Base-by-base conservation (phyloP, 75 land plant species). In the Cupressus sempervirens region DNA sequence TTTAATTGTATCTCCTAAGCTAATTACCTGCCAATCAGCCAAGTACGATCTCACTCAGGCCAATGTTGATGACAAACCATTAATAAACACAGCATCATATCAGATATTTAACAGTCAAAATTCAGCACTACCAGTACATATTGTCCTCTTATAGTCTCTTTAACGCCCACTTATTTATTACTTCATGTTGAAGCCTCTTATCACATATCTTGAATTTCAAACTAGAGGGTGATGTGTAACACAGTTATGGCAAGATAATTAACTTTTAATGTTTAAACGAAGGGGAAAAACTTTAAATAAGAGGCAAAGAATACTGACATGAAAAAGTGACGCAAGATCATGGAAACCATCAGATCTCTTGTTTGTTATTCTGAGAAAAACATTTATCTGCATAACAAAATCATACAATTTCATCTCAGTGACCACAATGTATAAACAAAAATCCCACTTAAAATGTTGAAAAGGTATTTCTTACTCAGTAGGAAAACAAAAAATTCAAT, bases 291-390 rank as follows among this genome's bases (percentile, higher is more conserved):
- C 23, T n/a, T 13, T 30, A 36, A 83, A 75, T 18, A 62, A n/a
- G 41, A 85, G 67, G 53, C 20, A 43, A 40, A 3, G n/a, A 40
- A 29, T 50, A 85, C 96, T 88, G 86, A 96, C 99, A 96, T 98
- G 99, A 88, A 98, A 98, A 45, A 98, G 88, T 52, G 99, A 98
- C 68, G 99, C 99, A 87, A 98, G 91, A 82, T 98, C 96, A 90
- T 98, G 99, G 89, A 87, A 98, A 6, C 99, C 99, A 88, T 98
- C 99, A 84, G 93, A 93, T 86, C 99, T 91, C 83, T 96, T 98
- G 84, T 88, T 81, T 29, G 98, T 98, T 80, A 98, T 98, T 87
- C 99, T 95, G 88, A 98, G 87, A 86, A 98, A 98, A 23, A 95
- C 93, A 92, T 98, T 98, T 84, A 98, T 90, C 99, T 98, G 94